These are phyloP conservation scores for Diaporthe citri DNA, from an alignment of 2,329 filamentous ascomycete species.

Conservation along the genomic window DNA sequence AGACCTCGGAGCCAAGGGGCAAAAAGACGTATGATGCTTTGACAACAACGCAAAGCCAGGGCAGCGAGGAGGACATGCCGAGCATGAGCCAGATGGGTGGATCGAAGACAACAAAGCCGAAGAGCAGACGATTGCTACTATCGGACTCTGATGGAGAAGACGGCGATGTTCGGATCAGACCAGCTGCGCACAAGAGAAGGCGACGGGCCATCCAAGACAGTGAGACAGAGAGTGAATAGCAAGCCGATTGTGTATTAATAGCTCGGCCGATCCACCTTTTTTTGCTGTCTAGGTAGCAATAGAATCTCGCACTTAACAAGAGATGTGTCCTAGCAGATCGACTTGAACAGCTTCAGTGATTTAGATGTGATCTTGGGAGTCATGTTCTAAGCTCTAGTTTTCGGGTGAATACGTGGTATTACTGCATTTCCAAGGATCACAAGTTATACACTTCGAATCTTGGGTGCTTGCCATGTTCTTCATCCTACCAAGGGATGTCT, in stretches of 20 bases:
- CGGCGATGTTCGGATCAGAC: constrained; percentile 39
- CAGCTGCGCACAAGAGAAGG: constrained; percentile 41
- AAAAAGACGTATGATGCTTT: constrained; percentile 12
- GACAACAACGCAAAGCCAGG: constrained; percentile 27
- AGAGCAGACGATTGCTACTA: neutral
- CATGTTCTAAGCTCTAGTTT: neutral
- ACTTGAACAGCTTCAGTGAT: neutral
- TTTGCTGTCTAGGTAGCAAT: neutral
- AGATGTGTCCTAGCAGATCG: neutral
- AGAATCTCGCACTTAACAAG: neutral
- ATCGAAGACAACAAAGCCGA: neutral
- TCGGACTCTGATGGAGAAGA: constrained; percentile 34
- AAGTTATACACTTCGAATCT: too few species aligned
- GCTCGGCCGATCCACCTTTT: neutral
- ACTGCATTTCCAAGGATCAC: neutral
- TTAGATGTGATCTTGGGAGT: neutral
- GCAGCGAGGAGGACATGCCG: constrained; percentile 36
- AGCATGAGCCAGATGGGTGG: constrained; percentile 38
- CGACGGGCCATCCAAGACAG: constrained; percentile 34
- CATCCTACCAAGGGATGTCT: neutral
- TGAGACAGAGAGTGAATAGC: constrained; percentile 38
- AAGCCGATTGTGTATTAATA: neutral
- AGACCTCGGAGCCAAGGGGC: neutral
- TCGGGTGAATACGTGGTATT: too few species aligned
- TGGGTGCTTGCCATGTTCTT: neutral